A percentile compares a stretch with the other conserved stretches of the same genome.
phyloP scores from a whole-genome alignment of 176 grass and related monocot species.

The Saccharum spontaneum region DNA sequence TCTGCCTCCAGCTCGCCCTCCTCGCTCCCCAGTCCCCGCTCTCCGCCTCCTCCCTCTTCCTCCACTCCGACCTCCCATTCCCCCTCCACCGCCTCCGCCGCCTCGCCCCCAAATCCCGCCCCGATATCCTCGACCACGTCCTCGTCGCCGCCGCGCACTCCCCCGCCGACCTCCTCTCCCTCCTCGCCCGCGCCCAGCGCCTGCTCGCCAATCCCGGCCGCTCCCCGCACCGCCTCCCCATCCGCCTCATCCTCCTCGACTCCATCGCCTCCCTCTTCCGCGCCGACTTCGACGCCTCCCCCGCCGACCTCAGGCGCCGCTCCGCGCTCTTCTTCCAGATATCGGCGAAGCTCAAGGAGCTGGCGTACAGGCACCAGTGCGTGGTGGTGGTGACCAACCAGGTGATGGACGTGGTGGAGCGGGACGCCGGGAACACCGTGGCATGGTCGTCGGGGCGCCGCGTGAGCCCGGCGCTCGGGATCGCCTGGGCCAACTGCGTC shows the following conservation, averaged over 20 bases:
- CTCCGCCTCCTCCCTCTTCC: constrained; percentile 67
- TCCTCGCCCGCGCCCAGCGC: constrained; percentile 50
- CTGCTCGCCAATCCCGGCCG: constrained; percentile 38
- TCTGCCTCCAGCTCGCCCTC: constrained; percentile 83
- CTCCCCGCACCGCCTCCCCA: constrained; percentile 42
- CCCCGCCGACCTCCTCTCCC: constrained; percentile 48
- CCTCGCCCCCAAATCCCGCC: constrained; percentile 49
- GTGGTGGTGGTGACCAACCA: constrained; percentile 91
- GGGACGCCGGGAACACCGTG: constrained; percentile 42
- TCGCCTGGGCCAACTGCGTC: constrained; percentile 93
- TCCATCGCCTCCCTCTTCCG: constrained; percentile 88
- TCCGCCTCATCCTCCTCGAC: constrained; percentile 69
- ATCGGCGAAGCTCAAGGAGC: constrained; percentile 81
- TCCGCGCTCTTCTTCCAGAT: constrained; percentile 81
- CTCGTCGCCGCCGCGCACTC: constrained; percentile 60
- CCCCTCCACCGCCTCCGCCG: constrained; percentile 60
- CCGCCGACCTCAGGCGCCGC: constrained; percentile 68
- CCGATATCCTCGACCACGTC: constrained; percentile 66
- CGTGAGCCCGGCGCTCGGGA: constrained; percentile 73
- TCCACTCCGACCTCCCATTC: constrained; percentile 68
- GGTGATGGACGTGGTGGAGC: constrained; percentile 82
- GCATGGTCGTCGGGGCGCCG: constrained; percentile 73
- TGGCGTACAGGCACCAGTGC: constrained; percentile 59
- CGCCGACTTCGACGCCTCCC: constrained; percentile 70
- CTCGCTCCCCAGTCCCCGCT: constrained; percentile 65